These are phyloP conservation scores for Lentinula sp. DNA, from an alignment of 768 basidiomycete genomes.

Conservation along the genomic window DNA sequence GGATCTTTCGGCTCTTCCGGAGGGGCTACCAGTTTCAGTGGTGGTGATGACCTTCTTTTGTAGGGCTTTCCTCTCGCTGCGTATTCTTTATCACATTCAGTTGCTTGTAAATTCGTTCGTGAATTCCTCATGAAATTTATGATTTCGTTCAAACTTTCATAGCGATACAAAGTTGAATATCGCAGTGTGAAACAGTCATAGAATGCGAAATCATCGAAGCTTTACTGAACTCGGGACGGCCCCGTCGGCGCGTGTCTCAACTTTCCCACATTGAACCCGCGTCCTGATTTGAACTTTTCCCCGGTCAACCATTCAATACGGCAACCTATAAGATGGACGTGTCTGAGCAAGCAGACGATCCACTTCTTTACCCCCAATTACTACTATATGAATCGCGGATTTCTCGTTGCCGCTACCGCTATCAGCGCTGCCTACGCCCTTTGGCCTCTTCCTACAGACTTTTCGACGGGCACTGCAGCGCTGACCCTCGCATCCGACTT, in stretches of 20 bases:
- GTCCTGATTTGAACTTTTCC: too few relatives aligned
- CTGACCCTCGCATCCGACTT: conserved; percentile 22
- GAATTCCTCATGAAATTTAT: neutral
- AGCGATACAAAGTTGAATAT: too few relatives aligned
- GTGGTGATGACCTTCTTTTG: conserved; percentile 37
- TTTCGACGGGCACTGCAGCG: conserved; percentile 14
- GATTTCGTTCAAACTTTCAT: too few relatives aligned
- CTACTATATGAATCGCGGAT: neutral
- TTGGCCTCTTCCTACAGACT: conserved; percentile 22
- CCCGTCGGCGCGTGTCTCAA: too few relatives aligned
- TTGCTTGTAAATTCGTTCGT: neutral
- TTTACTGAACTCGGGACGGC: too few relatives aligned
- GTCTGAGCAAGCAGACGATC: neutral
- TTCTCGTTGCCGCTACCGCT: conserved; percentile 5
- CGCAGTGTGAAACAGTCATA: too few relatives aligned
- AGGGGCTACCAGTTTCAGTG: conserved; percentile 14
- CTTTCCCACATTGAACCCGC: too few relatives aligned
- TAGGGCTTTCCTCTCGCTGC: conserved; percentile 11
- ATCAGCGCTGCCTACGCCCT: conserved; percentile 11
- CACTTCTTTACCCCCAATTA: neutral
- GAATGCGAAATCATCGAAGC: too few relatives aligned
- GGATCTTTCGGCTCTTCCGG: conserved; percentile 22
- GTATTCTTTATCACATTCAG: neutral
- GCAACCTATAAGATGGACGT: neutral
- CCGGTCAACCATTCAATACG: neutral